Base-by-base conservation (phyloP, 2,329 filamentous ascomycete species). In the Diaporthe sp. region DNA sequence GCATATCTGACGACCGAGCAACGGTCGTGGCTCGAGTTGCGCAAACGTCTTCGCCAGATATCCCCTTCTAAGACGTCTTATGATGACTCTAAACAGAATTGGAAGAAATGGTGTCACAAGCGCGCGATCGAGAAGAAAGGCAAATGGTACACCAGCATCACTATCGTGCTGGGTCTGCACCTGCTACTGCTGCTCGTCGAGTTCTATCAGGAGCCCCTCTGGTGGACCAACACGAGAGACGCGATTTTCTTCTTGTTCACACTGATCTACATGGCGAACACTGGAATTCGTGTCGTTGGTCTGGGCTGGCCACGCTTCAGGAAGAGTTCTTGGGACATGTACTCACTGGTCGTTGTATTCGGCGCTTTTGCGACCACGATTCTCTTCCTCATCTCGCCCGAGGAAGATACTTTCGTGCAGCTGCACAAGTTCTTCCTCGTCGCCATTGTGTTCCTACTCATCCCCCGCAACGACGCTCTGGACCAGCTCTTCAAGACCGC, bases 401-500 rank as follows among this genome's bases (percentile, higher is more conserved):
- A 87, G 70, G 86, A 89, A n/a, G 88, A 90, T 71, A 87, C 89
- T 2, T 95, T 96, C 79, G 88, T 93, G 47, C 94, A 96, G 84
- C 86, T 98, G 44, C 95, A 98, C 87, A 99, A 99, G 85, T 91
- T 98, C 76, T 98, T 98, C 83, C 89, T 99, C 44, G 97, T 98
- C 28, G 93, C 95, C 12, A 94, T 98, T 73, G 93, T 97, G 3
- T 89, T 98, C 12, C 88, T 99, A 71, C 90, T 99, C 47, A 99
- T 99, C 77, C 97, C 97, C 1, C 92, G 97, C 71, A 99, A 99
- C 82, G 97, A 99, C 80, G 96, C 98, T 68, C 90, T 99, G 31
- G 97, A 99, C 82, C 97, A 99, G 83, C 91, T 99, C 0, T 99
- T 99, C 91, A 99, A 99, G 85, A 99, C 97, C 2, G 97, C 96